phyloP scores from a whole-genome alignment of 345 rosid genomes.

The Salix koriyanagi region DNA sequence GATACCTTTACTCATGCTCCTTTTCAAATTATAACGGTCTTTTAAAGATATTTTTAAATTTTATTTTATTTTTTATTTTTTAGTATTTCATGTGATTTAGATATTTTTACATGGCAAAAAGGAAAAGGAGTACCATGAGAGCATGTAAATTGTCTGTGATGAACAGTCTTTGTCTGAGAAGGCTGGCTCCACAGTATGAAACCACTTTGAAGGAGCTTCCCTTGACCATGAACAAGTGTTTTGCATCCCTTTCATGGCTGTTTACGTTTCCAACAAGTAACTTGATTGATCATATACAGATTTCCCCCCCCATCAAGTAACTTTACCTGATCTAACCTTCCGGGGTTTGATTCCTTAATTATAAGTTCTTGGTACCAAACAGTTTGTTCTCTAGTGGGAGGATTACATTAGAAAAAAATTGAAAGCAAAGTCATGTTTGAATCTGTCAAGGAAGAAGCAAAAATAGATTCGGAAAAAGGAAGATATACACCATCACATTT shows the following conservation, averaged over 20 bases:
- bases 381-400: not conserved
- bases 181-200: not conserved
- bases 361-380: not conserved
- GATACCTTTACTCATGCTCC: too few relatives aligned
- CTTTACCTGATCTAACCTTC: not conserved
- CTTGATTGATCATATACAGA: not conserved
- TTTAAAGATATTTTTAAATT: too few relatives aligned
- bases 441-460: not conserved
- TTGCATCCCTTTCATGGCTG: not conserved
- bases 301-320: not conserved
- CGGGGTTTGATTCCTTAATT: not conserved
- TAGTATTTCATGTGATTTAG: not conserved
- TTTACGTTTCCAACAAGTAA: not conserved
- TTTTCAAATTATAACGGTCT: too few relatives aligned
- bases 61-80: too few relatives aligned
- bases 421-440: not conserved
- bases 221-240: not conserved
- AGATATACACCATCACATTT: constrained; percentile 14
- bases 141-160: not conserved
- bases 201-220: constrained; percentile 5
- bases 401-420: not conserved
- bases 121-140: not conserved
- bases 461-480: not conserved
- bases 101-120: too few relatives aligned
- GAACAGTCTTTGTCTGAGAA: not conserved